Evolutionary conservation across 192 early-diverging fungal genomes (phyloP), one percentile per base, ranked within the genome.

Genomic region (Coemansia sp.): DNA sequence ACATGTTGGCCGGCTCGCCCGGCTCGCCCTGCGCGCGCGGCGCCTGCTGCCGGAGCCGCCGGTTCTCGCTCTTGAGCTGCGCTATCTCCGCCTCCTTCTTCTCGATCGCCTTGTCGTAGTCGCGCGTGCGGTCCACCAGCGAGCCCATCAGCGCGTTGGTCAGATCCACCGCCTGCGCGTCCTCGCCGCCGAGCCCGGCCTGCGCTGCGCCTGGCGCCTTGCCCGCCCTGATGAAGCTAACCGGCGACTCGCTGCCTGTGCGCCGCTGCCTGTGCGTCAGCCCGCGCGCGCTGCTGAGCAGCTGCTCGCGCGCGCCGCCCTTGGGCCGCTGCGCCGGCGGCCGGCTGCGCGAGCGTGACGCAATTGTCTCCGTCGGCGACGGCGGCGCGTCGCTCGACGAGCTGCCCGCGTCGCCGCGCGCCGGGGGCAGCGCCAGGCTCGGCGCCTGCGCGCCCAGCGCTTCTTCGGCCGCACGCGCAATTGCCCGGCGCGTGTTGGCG

Each of bases 311-410:
- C 34, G 46, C 14, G 28, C 29, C 3, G 47, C 15, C 20, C 25
- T 57, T 52, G 48, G 8, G n/a, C n/a, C 22, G 9, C 47, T 60
- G 27, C 62, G 72, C 14, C 38, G 20, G n/a, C 4, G 58, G 20
- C 10, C 54, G 36, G 50, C 23, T 58, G 20, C 72, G 65, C 25
- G 45, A 43, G n/a, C 72, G 61, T n/a, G 45, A 45, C 7, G 62
- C 71, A 9, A 64, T 50, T 6, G 56, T 21, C 28, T 64, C 71
- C 9, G 71, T 64, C n/a, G 71, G 71, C 25, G 71, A 75, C 32
- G 42, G 29, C 30, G 65, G 47, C 21, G 56, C 35, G 32, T 53
- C 61, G 36, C 59, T 61, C 8, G 49, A 57, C 34, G 10, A 55
- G 29, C 29, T 53, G 48, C 7, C 46, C 32, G 25, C 17, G 29